A percentile compares a stretch with the other conserved stretches of the same genome.
Evolutionary conservation across 331 rosid genomes (phyloP).

Genomic region (Quercus tomentella): DNA sequence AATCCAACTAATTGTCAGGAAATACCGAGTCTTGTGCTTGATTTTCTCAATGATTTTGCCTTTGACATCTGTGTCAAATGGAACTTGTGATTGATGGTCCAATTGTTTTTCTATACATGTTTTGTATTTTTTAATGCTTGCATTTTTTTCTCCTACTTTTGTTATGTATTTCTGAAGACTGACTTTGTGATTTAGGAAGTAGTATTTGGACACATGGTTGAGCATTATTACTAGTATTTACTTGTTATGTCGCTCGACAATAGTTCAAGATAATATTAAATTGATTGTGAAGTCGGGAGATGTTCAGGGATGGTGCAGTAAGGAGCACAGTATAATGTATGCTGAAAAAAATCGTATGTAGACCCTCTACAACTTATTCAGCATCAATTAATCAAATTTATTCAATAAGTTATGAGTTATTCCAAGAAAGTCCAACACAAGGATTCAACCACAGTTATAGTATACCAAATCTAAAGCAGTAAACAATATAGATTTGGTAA

Average conservation of each 20-base stretch:
- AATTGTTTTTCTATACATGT: neutral
- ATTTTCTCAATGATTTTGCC: neutral
- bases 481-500: too few relatives aligned
- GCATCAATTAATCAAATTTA: too few relatives aligned
- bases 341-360: too few relatives aligned
- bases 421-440: too few relatives aligned
- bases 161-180: neutral
- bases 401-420: too few relatives aligned
- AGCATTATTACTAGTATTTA: neutral
- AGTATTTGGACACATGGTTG: neutral
- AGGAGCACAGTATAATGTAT: neutral
- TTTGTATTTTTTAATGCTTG: neutral
- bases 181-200: neutral
- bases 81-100: neutral
- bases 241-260: neutral
- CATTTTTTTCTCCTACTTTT: neutral
- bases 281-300: neutral
- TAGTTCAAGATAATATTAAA: neutral
- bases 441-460: too few relatives aligned
- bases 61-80: neutral
- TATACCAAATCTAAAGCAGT: too few relatives aligned
- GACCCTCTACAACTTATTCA: too few relatives aligned
- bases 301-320: neutral
- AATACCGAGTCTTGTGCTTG: conserved; percentile 1
- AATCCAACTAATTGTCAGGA: neutral